Evolutionary conservation across 352 stramenopile species (phyloP).

Genomic region (Blastocystis hominis): DNA sequence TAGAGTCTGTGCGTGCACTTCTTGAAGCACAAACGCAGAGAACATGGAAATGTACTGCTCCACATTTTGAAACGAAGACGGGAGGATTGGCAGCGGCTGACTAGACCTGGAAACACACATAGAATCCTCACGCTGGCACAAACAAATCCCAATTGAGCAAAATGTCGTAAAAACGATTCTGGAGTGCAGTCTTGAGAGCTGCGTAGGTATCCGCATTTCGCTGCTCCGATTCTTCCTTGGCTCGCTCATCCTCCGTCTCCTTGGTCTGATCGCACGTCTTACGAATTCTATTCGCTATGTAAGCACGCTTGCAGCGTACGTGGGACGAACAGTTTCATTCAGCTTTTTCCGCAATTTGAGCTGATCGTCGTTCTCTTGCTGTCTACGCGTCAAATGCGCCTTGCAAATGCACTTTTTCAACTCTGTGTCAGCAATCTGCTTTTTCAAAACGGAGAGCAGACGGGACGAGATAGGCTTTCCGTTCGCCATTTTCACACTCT

Average conservation of each 20-base stretch:
- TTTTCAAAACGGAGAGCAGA: background rate
- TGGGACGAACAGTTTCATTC: background rate
- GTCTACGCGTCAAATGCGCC: background rate
- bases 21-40: conserved; percentile 15
- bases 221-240: background rate
- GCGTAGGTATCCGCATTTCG: background rate
- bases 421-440: conserved; percentile 15
- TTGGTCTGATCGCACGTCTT: background rate
- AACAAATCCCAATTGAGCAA: conserved; percentile 47
- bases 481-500: background rate
- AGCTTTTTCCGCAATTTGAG: background rate
- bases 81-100: conserved; percentile 2
- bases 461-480: conserved; percentile 14
- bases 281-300: background rate
- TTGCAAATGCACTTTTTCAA: background rate
- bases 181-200: conserved; percentile 7
- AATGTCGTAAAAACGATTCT: conserved; percentile 28
- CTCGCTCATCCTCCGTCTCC: background rate
- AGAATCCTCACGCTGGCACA: background rate
- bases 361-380: background rate
- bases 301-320: background rate
- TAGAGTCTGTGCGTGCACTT: conserved; percentile 45
- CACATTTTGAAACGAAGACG: conserved; percentile 23
- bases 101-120: background rate
- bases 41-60: conserved; percentile 33